A percentile compares a stretch with the other conserved stretches of the same genome.
Evolutionary conservation across 352 stramenopile genomes (phyloP).

Genomic region (Globisporangium cederbergense): DNA sequence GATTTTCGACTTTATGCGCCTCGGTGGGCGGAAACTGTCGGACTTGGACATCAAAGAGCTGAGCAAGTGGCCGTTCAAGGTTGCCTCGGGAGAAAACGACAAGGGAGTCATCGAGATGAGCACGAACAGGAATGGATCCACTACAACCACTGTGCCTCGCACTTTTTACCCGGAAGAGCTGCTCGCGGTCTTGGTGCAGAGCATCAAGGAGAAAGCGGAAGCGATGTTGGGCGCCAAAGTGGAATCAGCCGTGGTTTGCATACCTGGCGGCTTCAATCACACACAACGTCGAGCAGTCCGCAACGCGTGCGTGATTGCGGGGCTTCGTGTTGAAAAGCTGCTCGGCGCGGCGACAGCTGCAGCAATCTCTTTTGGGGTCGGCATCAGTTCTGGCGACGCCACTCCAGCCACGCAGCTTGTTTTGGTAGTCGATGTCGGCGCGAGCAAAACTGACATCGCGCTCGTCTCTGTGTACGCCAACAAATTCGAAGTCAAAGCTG

Average conservation of each 20-base stretch:
- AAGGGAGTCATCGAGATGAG: slow-evolving; percentile 34
- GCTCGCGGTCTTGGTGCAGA: slow-evolving; percentile 32
- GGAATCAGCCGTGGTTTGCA: slow-evolving; percentile 22
- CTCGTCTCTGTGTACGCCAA: slow-evolving; percentile 15
- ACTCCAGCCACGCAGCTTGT: slow-evolving; percentile 1
- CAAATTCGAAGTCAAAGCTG: slow-evolving; percentile 14
- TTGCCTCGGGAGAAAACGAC: slow-evolving; percentile 21
- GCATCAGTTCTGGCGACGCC: neutral
- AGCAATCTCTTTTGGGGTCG: slow-evolving; percentile 19
- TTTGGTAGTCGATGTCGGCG: slow-evolving; percentile 1
- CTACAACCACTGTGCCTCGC: neutral
- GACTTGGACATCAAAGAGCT: slow-evolving; percentile 15
- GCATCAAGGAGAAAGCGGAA: slow-evolving; percentile 36
- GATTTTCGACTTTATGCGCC: slow-evolving; percentile 26
- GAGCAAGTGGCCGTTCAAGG: slow-evolving; percentile 31
- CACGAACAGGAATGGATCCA: neutral
- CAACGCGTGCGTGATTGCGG: slow-evolving; percentile 36
- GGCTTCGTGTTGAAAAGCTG: slow-evolving; percentile 22
- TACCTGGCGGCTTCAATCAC: slow-evolving; percentile 40
- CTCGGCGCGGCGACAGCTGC: slow-evolving; percentile 37
- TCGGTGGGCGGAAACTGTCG: slow-evolving; percentile 27
- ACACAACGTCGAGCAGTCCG: slow-evolving; percentile 40
- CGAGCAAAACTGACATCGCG: slow-evolving; percentile 20
- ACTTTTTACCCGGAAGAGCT: slow-evolving; percentile 39
- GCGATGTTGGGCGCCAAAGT: slow-evolving; percentile 18